Conservation (phyloP, 768 basidiomycete species). For the Panellus pusillus region DNA sequence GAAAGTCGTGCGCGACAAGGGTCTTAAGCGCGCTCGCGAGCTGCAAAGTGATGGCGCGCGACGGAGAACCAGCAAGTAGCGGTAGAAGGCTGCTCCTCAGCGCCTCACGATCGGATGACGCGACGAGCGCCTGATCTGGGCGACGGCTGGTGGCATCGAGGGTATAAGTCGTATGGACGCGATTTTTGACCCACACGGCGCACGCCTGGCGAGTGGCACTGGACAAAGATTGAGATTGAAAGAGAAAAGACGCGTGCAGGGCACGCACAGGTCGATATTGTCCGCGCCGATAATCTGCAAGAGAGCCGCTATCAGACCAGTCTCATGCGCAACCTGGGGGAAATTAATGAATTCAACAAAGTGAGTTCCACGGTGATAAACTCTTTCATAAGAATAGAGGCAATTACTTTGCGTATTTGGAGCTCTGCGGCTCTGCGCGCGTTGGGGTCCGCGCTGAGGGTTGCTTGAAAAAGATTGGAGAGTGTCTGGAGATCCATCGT, state of each 20-base stretch:
- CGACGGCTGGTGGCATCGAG: slow-evolving; percentile 46
- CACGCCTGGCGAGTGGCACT: slow-evolving; percentile 85
- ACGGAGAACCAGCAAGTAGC: slow-evolving; percentile 67
- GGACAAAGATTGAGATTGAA: slow-evolving; percentile 9
- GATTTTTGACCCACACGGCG: slow-evolving; percentile 89
- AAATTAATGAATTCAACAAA: slow-evolving; percentile 12
- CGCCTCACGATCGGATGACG: slow-evolving; percentile 68
- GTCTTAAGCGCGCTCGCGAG: slow-evolving; percentile 73
- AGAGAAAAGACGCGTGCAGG: slow-evolving; percentile 34
- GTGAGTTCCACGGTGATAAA: neutral
- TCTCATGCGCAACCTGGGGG: slow-evolving; percentile 70
- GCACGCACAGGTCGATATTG: slow-evolving; percentile 72
- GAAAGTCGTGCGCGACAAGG: slow-evolving; percentile 76
- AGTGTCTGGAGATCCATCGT: slow-evolving; percentile 75
- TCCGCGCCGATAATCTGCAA: slow-evolving; percentile 84
- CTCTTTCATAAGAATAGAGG: neutral
- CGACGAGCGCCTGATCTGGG: slow-evolving; percentile 64
- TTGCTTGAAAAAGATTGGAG: slow-evolving; percentile 76
- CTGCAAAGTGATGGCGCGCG: slow-evolving; percentile 70
- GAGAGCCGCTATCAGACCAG: slow-evolving; percentile 81
- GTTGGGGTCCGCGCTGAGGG: slow-evolving; percentile 83
- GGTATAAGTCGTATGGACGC: slow-evolving; percentile 68
- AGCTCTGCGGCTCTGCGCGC: slow-evolving; percentile 83
- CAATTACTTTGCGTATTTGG: slow-evolving; percentile 76
- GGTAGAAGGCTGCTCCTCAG: slow-evolving; percentile 67